Base-by-base conservation (phyloP, 305 asterid genomes). In the Fraxinus paxiana region DNA sequence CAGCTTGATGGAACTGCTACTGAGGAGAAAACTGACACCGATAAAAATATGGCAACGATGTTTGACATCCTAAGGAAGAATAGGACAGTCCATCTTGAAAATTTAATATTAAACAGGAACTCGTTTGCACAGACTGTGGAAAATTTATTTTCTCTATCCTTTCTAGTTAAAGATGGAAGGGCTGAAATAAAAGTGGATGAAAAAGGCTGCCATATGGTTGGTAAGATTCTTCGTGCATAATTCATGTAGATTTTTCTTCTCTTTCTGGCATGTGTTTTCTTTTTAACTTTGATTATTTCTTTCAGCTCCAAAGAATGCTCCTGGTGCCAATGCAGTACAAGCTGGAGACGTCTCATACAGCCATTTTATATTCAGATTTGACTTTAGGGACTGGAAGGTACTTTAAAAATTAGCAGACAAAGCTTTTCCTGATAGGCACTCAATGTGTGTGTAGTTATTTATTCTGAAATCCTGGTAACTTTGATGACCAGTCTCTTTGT, bases 51-150 rank as follows among this genome's bases (percentile, higher is more conserved):
- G 22, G 54, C 6, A 1, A 26, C 48, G 20, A 88, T 92, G 93
- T 92, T 87, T 83, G 86, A 79, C 67, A 72, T 81, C 63, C 70
- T 92, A 46, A 89, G 77, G 83, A 81, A 77, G 79, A 75, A 87
- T 80, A 84, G 80, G 38, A 82, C 26, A 56, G 90, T 82, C 43
- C 65, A 73, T 76, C 84, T 88, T 54, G 92, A 91, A 77, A 88
- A 84, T 81, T 85, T 92, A 73, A 73, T 92, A 13, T 30, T 92
- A 76, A 88, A 87, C 83, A 81, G 84, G 77, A 33, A 18, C 30
- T 92, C 92, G 17, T 92, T 91, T 81, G 92, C 92, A 46, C 92
- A 90, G 83, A 91, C 91, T 2, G 80, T 92, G 7, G 97, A 92
- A 76, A 91, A 91, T 82, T 46, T 92, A 18, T 91, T 92, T 77